Conservation (phyloP, 805 yeast species). For the Candida oleophila region DNA sequence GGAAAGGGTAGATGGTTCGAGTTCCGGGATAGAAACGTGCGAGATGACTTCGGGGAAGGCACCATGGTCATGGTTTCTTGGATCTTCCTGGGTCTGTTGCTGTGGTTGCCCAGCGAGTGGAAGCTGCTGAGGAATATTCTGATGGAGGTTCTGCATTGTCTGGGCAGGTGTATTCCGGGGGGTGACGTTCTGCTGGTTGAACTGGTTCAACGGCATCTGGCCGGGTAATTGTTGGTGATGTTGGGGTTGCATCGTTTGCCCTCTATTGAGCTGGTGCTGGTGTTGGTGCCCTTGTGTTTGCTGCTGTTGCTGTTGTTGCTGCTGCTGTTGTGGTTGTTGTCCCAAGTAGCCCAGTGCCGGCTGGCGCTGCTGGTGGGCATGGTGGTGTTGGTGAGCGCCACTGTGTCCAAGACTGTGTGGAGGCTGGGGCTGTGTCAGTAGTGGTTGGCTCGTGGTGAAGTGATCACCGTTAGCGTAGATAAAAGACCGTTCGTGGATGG, state of each 20-base stretch:
- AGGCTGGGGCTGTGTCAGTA: constrained; percentile 3
- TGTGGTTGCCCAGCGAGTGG: background rate
- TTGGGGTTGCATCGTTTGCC: constrained; percentile 1
- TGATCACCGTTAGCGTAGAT: constrained; percentile 24
- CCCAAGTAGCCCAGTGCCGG: background rate
- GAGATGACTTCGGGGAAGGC: background rate
- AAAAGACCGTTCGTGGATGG: constrained; percentile 39
- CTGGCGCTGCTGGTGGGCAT: constrained; percentile 2
- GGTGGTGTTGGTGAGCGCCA: constrained; percentile 3
- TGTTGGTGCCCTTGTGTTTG: too few species aligned
- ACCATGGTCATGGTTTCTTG: background rate
- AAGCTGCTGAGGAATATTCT: background rate
- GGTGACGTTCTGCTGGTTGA: background rate
- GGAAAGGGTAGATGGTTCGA: background rate
- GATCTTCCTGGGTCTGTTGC: background rate
- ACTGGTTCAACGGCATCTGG: background rate
- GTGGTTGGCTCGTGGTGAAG: background rate
- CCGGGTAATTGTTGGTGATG: constrained; percentile 3
- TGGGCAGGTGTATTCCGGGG: background rate
- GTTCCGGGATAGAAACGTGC: background rate
- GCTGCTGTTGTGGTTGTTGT: constrained; percentile 7
- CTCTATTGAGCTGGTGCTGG: background rate
- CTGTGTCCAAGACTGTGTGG: background rate
- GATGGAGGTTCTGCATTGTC: background rate
- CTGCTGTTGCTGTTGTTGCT: constrained; percentile 9